A percentile compares a stretch with the other conserved stretches of the same genome.
Evolutionary conservation across 2,329 filamentous ascomycete species (phyloP).

Genomic region (Alternaria conjuncta): DNA sequence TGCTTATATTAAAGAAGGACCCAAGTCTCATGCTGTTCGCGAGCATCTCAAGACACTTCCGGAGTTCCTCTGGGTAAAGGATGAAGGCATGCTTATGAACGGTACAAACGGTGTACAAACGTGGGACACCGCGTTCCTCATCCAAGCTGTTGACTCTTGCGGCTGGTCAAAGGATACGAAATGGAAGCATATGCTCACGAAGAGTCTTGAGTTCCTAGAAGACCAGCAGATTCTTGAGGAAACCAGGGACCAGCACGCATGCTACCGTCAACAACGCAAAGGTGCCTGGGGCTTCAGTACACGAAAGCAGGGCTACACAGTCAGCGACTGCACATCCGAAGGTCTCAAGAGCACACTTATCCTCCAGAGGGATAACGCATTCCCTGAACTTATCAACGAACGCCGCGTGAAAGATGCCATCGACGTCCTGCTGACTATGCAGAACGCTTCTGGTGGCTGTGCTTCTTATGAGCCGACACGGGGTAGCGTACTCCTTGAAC

Average conservation of each 20-base stretch:
- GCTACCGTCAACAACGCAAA: conserved; percentile 89
- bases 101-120: conserved; percentile 98
- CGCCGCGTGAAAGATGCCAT: conserved; percentile 84
- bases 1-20: conserved; percentile 85
- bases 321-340: conserved; percentile 94
- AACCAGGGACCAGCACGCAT: conserved; percentile 74
- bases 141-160: conserved; percentile 81
- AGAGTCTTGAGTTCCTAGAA: conserved; percentile 85
- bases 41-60: conserved; percentile 81
- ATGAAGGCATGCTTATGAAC: conserved; percentile 91
- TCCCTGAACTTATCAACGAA: conserved; percentile 75
- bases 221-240: conserved; percentile 90
- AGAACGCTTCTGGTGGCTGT: conserved; percentile 85
- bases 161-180: conserved; percentile 77
- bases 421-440: conserved; percentile 89
- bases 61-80: conserved; percentile 90
- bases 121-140: conserved; percentile 93
- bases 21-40: conserved; percentile 71
- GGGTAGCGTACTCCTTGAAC: conserved; percentile 78
- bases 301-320: conserved; percentile 88
- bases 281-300: conserved; percentile 97
- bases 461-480: conserved; percentile 88
- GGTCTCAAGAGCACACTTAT: conserved; percentile 85
- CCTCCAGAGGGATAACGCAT: conserved; percentile 76
- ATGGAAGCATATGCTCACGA: conserved; percentile 82